Percentiles rank a stretch among this genome's conserved stretches.
phyloP scores from a whole-genome alignment of 768 basidiomycete genomes.

The Auriculariales sp. region DNA sequence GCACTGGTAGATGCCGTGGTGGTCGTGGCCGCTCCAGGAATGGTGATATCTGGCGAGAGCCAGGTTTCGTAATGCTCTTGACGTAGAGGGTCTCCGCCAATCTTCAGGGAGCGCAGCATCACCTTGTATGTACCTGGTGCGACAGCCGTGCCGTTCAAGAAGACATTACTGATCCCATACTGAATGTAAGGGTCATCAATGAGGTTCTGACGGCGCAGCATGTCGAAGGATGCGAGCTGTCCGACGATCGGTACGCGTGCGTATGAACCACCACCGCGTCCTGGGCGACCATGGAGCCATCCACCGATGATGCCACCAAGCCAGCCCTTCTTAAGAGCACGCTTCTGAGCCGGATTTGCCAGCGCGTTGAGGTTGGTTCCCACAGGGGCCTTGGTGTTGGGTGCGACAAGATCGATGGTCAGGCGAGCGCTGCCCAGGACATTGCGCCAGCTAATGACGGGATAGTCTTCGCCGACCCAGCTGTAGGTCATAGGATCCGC shows the following conservation, averaged over 20 bases:
- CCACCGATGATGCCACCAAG: neutral
- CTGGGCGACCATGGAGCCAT: constrained; percentile 16
- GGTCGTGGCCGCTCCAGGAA: too few species aligned
- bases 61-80: constrained; percentile 31
- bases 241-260: constrained; percentile 38
- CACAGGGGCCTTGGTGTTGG: constrained; percentile 26
- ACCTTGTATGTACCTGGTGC: constrained; percentile 28
- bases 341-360: neutral
- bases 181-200: neutral
- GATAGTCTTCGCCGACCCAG: constrained; percentile 22
- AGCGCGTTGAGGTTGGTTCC: constrained; percentile 22
- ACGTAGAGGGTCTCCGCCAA: constrained; percentile 25
- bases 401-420: constrained; percentile 32
- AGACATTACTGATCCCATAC: constrained; percentile 4
- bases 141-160: constrained; percentile 26
- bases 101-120: constrained; percentile 27
- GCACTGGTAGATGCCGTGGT: too few species aligned
- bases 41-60: constrained; percentile 19
- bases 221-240: constrained; percentile 30
- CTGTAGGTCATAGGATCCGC: constrained; percentile 29
- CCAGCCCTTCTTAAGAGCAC: neutral
- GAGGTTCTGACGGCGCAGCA: constrained; percentile 26
- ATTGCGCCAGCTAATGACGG: neutral
- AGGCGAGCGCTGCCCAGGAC: constrained; percentile 34
- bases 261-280: too few species aligned